Evolutionary conservation across 768 basidiomycete genomes (phyloP), one percentile per base, ranked within the genome.

Genomic region (Termitomyces heimii): DNA sequence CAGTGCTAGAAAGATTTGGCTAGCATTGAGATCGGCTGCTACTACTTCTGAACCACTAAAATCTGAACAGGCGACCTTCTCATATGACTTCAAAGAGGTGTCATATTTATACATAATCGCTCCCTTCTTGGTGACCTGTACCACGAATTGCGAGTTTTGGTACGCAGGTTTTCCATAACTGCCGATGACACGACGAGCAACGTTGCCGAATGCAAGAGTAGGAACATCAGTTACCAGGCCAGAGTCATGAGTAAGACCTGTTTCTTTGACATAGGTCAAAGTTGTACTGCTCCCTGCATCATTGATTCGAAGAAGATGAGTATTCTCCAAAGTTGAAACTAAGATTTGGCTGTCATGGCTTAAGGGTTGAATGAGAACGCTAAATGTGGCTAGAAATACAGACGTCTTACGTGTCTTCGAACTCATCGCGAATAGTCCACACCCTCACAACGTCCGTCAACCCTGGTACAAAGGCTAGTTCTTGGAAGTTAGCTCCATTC

Each of bases 401-500:
- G 14, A 49, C 12, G 31, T 72, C 84, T 67, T 67, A 88, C 86
- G 60, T 58, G 55, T 82, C 80, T 20, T 76, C 67, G 55, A 75
- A 81, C 26, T 63, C 72, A 14, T 72, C 62, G 16, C 80, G 78
- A 20, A 91, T 63, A 2, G 86, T 70, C 83, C 88, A 94, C 2
- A 93, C 66, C 26, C 74, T 73, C 13, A 79, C 78, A n/a, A 87
- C 74, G 55, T 81, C 71, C 0, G 72, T 67, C 46, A 93, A 61
- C 0, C 86, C 86, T 5, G 81, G 77, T 6, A 91, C 65, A 29
- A 71, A 68, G 0, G 85, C 87, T 12, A 81, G 63, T 63, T 88
- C 86, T 55, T 82, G 76, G 66, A 93, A 86, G 62, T 91, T 88
- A 6, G 92, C 90, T 2, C 94, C 94, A 55, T 84, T 90, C 59